These are phyloP conservation scores for Pseudogymnoascus verrucosus DNA, from an alignment of 2,329 filamentous ascomycete genomes.

Conservation along the genomic window DNA sequence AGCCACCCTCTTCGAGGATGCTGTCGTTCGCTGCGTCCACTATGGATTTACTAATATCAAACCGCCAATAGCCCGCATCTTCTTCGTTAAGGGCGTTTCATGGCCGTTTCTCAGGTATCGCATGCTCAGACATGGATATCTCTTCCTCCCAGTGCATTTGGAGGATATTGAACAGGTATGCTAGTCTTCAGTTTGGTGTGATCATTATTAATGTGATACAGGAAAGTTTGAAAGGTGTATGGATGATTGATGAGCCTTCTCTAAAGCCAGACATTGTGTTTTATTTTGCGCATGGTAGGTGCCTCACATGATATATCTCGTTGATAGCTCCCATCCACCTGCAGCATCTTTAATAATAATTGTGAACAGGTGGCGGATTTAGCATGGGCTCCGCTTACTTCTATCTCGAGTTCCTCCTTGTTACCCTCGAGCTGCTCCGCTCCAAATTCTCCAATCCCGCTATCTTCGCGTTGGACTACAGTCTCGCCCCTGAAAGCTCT, in stretches of 20 bases:
- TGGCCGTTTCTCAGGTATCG: conserved; percentile 69
- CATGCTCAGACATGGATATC: conserved; percentile 63
- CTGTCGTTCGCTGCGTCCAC: conserved; percentile 68
- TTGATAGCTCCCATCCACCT: background rate
- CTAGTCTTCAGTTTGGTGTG: conserved; percentile 12
- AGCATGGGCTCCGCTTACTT: conserved; percentile 76
- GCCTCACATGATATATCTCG: background rate
- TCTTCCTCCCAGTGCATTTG: conserved; percentile 57
- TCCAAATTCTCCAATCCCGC: conserved; percentile 67
- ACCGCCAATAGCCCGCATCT: conserved; percentile 60
- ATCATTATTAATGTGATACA: conserved; percentile 21
- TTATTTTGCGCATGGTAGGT: conserved; percentile 69
- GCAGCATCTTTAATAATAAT: background rate
- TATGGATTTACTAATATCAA: conserved; percentile 70
- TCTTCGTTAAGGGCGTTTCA: conserved; percentile 67
- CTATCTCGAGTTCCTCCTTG: conserved; percentile 74
- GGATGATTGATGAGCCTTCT: conserved; percentile 55
- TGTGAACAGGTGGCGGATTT: conserved; percentile 63
- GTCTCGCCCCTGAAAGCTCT: conserved; percentile 62
- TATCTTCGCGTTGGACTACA: conserved; percentile 74
- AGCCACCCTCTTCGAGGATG: conserved; percentile 67
- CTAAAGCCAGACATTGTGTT: conserved; percentile 65
- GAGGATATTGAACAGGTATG: conserved; percentile 46
- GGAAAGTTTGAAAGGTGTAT: conserved; percentile 54
- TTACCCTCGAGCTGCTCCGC: conserved; percentile 60